Evolutionary conservation across 2,329 filamentous ascomycete genomes (phyloP).

Genomic region (Hypoxylon sp.): DNA sequence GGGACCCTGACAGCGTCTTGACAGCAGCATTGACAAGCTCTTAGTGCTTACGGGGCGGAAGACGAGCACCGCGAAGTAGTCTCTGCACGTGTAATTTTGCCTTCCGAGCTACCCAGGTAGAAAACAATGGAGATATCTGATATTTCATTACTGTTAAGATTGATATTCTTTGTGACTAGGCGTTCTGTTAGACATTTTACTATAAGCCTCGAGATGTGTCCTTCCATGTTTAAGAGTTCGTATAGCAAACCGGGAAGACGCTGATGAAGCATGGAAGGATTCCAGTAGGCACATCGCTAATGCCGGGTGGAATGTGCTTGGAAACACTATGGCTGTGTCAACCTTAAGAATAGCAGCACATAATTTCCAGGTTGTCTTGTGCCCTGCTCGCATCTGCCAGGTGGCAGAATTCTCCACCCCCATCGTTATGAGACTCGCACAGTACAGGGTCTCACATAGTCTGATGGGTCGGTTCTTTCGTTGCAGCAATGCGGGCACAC

Average conservation of each 20-base stretch:
- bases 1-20: constrained; percentile 34
- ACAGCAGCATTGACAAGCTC: constrained; percentile 36
- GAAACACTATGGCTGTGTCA: constrained; percentile 25
- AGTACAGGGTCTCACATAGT: constrained; percentile 31
- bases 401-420: constrained; percentile 37
- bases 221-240: constrained; percentile 11
- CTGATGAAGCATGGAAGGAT: constrained; percentile 20
- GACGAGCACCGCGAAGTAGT: constrained; percentile 28
- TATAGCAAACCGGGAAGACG: background rate
- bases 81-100: constrained; percentile 39
- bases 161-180: constrained; percentile 13
- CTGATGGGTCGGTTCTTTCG: constrained; percentile 39
- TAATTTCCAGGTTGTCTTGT: constrained; percentile 14
- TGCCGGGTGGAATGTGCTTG: constrained; percentile 37
- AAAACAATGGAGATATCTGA: background rate
- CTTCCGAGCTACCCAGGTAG: constrained; percentile 10
- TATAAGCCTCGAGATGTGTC: constrained; percentile 31
- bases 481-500: constrained; percentile 45
- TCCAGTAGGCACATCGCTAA: constrained; percentile 23
- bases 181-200: constrained; percentile 25
- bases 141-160: constrained; percentile 16
- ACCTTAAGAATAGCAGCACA: constrained; percentile 27
- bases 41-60: constrained; percentile 44
- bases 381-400: constrained; percentile 33
- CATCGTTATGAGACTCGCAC: constrained; percentile 34